phyloP scores from a whole-genome alignment of 495 filamentous ascomycete species.

The Staphylotrichum longicolle region DNA sequence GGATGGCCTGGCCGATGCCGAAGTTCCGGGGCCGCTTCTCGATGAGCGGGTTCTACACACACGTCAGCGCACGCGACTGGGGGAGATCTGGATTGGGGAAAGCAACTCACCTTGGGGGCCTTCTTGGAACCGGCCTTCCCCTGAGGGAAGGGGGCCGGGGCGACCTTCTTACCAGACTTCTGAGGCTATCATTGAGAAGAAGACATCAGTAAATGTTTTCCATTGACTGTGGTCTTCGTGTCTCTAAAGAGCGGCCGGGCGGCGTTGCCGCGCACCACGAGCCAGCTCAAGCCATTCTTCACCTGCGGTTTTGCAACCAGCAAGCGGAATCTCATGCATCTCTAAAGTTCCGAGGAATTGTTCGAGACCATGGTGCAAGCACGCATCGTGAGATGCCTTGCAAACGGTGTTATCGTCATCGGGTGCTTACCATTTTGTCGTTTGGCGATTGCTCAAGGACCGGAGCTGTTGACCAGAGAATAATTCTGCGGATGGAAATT shows the following conservation, averaged over 20 bases:
- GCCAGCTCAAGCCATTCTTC: slow-evolving; percentile 83
- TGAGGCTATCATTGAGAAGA: slow-evolving; percentile 99
- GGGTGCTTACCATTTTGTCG: slow-evolving; percentile 48
- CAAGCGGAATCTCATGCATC: slow-evolving; percentile 48
- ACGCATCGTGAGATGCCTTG: slow-evolving; percentile 27
- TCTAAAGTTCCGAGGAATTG: slow-evolving; percentile 34
- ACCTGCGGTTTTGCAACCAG: slow-evolving; percentile 54
- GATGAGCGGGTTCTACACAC: slow-evolving; percentile 90
- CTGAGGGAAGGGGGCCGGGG: slow-evolving; percentile 93
- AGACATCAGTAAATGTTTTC: slow-evolving; percentile 83
- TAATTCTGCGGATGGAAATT: slow-evolving; percentile 23
- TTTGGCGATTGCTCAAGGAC: slow-evolving; percentile 33
- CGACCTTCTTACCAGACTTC: slow-evolving; percentile 93
- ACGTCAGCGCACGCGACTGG: slow-evolving; percentile 35
- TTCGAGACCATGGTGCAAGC: slow-evolving; percentile 29
- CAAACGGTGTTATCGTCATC: slow-evolving; percentile 24
- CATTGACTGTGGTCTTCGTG: slow-evolving; percentile 77
- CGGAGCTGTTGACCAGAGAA: slow-evolving; percentile 28
- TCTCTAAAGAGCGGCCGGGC: slow-evolving; percentile 82
- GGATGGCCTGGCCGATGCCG: slow-evolving; percentile 98
- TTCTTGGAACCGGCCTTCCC: slow-evolving; percentile 94
- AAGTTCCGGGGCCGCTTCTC: slow-evolving; percentile 97
- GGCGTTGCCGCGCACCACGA: slow-evolving; percentile 57
- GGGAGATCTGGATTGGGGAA: background rate
- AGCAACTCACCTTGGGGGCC: slow-evolving; percentile 76